Base-by-base conservation (phyloP, 1,284 basidiomycete species). In the Trichosporon ovoides region DNA sequence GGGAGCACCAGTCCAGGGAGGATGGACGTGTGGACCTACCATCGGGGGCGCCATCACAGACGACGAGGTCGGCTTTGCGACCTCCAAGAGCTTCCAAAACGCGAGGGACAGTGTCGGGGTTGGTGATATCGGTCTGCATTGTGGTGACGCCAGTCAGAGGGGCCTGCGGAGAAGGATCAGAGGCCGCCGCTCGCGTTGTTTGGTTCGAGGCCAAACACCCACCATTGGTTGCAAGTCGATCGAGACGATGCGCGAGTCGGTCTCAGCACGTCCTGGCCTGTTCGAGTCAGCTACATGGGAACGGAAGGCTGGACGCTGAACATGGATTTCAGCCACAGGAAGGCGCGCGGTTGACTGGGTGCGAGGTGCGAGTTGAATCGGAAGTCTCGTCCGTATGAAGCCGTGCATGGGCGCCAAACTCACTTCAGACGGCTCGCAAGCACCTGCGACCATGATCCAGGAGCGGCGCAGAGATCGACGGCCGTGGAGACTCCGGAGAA, bases 21-120 rank as follows among this genome's bases (percentile, higher is more conserved):
- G 16, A 13, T 31, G 43, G 28, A 22, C 43, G 43, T n/a, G 16
- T 7, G 20, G 10, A 68, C 74, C 57, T 19, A 79, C 80, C 80
- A 66, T 84, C 83, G 3, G 83, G 82, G 16, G 83, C 83, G 10
- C 83, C 83, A 61, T 84, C 83, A 62, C 83, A 84, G 2, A 84
- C 79, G 28, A 83, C 81, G 36, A 84, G 70, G 57, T 83, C 80
- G 0, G 81, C 81, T 53, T 79, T 75, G 7, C 77, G 68, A 3
- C 79, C 80, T 16, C 73, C 73, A 53, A 83, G 78, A 16, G 81
- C 80, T 18, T 72, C 66, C 16, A 81, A 75, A 43, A 83, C 82
- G 7, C 77, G 74, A 2, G 78, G 72, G 3, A 81, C 79, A 0
- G 82, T 83, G 11, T 76, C 75, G 0, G 79, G 76, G 5, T 78